A percentile compares a stretch with the other conserved stretches of the same genome.
Evolutionary conservation across 2,329 filamentous ascomycete genomes (phyloP).

Genomic region (Thermothelomyces thermophilus): DNA sequence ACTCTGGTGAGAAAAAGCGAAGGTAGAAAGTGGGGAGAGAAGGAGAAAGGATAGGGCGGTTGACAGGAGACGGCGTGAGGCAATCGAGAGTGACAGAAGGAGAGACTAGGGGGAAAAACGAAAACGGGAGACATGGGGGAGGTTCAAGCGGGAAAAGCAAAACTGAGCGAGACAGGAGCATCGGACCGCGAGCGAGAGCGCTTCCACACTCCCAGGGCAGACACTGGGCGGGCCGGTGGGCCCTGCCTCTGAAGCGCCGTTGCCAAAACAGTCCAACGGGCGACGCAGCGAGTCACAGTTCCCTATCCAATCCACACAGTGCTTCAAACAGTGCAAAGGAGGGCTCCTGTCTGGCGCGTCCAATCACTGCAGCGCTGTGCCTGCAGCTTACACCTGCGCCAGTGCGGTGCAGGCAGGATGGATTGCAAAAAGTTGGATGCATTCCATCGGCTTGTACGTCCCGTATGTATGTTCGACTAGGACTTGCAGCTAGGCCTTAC

Average conservation of each 20-base stretch:
- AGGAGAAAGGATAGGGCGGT: slow-evolving; percentile 20
- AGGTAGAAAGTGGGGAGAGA: slow-evolving; percentile 29
- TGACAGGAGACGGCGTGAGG: slow-evolving; percentile 24
- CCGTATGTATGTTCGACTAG: too few species aligned
- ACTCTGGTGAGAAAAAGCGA: slow-evolving; percentile 43
- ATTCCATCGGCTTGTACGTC: too few species aligned
- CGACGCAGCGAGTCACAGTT: slow-evolving; percentile 13
- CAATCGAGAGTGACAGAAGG: slow-evolving; percentile 26
- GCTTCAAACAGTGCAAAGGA: slow-evolving; percentile 3
- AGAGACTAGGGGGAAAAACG: slow-evolving; percentile 26
- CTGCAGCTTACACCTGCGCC: slow-evolving; percentile 4
- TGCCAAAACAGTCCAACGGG: slow-evolving; percentile 8
- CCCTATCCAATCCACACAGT: slow-evolving; percentile 9
- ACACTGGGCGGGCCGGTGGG: slow-evolving; percentile 24
- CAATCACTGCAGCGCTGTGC: slow-evolving; percentile 4
- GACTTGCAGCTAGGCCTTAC: too few species aligned
- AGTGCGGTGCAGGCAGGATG: neutral
- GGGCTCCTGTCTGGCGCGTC: neutral
- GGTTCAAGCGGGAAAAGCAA: slow-evolving; percentile 26
- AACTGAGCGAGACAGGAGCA: slow-evolving; percentile 12
- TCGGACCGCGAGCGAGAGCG: slow-evolving; percentile 13
- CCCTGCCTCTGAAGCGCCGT: slow-evolving; percentile 20
- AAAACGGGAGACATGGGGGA: slow-evolving; percentile 28
- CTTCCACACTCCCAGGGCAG: too few species aligned
- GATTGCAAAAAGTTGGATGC: neutral